Evolutionary conservation across 2,329 filamentous ascomycete species (phyloP).

Genomic region (Fonsecaea pugnacius): DNA sequence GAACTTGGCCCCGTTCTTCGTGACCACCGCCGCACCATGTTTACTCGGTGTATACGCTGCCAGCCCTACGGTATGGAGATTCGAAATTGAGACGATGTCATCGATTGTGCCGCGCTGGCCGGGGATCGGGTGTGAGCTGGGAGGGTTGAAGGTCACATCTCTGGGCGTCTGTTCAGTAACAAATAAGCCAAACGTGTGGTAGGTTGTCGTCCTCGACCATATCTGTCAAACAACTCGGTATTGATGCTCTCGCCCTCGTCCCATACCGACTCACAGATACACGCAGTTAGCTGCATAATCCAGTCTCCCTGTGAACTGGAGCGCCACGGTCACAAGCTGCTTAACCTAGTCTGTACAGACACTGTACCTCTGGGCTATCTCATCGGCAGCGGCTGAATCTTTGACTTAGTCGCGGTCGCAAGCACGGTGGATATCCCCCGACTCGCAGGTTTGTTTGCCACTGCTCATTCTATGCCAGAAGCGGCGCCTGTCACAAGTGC

Average conservation of each 20-base stretch:
- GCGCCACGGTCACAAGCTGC: background rate
- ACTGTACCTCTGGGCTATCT: background rate
- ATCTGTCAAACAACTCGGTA: conserved; percentile 1
- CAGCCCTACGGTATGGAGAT: conserved; percentile 23
- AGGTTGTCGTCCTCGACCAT: background rate
- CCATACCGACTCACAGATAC: background rate
- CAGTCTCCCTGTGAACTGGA: background rate
- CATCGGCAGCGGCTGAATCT: background rate
- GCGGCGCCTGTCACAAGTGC: background rate
- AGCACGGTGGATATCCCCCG: background rate
- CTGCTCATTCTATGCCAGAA: background rate
- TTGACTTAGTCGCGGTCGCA: background rate
- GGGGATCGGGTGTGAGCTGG: conserved; percentile 17
- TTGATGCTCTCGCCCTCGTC: conserved; percentile 6
- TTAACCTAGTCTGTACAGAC: conserved; percentile 1
- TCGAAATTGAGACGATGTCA: conserved; percentile 26
- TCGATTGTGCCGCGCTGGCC: conserved; percentile 29
- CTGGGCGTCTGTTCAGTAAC: conserved; percentile 15
- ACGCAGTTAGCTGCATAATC: conserved; percentile 7
- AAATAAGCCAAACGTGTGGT: too few species aligned
- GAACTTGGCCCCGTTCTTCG: conserved; percentile 31
- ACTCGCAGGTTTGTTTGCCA: background rate
- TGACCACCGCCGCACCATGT: conserved; percentile 27
- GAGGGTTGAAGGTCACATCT: conserved; percentile 19
- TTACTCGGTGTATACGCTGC: conserved; percentile 31